These are phyloP conservation scores for Barbarea vulgaris DNA, from an alignment of 345 rosid species.

Conservation along the genomic window DNA sequence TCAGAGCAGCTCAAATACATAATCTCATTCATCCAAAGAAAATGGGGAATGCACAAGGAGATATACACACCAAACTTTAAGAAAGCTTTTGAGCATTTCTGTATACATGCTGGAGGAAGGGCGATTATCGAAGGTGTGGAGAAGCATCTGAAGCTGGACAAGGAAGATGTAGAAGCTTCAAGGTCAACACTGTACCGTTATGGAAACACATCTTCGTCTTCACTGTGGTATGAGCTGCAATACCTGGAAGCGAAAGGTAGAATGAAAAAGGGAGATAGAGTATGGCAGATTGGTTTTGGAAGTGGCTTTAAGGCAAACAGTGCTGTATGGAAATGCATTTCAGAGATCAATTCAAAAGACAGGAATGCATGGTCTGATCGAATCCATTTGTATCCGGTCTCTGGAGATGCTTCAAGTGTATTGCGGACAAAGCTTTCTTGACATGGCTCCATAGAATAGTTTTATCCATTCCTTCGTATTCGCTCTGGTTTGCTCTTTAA, in stretches of 20 bases:
- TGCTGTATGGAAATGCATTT: slow-evolving; percentile 64
- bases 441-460: slow-evolving; percentile 33
- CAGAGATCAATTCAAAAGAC: slow-evolving; percentile 41
- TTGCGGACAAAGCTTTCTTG: slow-evolving; percentile 21
- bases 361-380: slow-evolving; percentile 64
- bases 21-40: slow-evolving; percentile 40
- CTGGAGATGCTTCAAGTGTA: slow-evolving; percentile 27
- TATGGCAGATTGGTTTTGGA: slow-evolving; percentile 71
- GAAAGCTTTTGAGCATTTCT: slow-evolving; percentile 65
- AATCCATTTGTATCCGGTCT: slow-evolving; percentile 54
- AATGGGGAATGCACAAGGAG: slow-evolving; percentile 34
- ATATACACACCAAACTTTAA: slow-evolving; percentile 53
- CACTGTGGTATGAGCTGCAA: slow-evolving; percentile 72
- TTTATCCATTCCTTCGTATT: slow-evolving; percentile 23
- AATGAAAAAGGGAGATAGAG: slow-evolving; percentile 54
- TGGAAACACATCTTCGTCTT: slow-evolving; percentile 72
- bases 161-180: slow-evolving; percentile 66
- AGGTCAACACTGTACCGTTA: slow-evolving; percentile 62
- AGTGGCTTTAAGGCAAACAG: slow-evolving; percentile 73
- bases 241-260: slow-evolving; percentile 63
- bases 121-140: slow-evolving; percentile 59
- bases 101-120: slow-evolving; percentile 67
- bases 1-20: slow-evolving; percentile 54
- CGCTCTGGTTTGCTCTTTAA: slow-evolving; percentile 21
- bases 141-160: slow-evolving; percentile 55